Evolutionary conservation across 2,329 filamentous ascomycete species (phyloP).

Genomic region (Trichoderma aggressivum): DNA sequence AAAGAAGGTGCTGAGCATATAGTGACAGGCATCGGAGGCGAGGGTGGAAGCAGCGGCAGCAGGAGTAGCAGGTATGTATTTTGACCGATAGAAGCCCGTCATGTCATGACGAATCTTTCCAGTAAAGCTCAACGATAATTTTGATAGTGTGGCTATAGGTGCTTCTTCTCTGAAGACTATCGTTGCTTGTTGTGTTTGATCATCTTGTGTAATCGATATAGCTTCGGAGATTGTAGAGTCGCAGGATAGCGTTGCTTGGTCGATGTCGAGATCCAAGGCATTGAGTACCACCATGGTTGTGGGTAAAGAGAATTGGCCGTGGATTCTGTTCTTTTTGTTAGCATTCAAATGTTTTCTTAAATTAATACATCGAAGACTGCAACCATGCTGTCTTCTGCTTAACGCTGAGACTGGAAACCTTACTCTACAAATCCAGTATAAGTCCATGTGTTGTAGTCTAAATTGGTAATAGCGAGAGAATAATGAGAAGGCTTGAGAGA

Average conservation of each 20-base stretch:
- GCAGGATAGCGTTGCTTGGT: background rate
- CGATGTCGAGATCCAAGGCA: background rate
- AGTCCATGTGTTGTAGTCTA: background rate
- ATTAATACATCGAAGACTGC: background rate
- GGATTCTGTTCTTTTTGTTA: background rate
- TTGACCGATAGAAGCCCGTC: background rate
- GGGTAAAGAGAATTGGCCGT: background rate
- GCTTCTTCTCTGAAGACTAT: background rate
- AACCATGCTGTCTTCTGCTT: background rate
- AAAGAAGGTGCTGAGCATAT: background rate
- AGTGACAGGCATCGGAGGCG: background rate
- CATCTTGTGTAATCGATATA: background rate
- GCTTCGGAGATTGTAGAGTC: background rate
- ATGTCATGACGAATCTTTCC: background rate
- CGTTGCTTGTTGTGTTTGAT: background rate
- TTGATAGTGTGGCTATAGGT: background rate
- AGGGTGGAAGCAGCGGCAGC: background rate
- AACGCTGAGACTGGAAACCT: background rate
- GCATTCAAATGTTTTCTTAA: background rate
- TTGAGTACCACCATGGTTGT: background rate
- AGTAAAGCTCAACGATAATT: background rate
- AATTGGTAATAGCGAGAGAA: background rate
- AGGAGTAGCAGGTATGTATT: background rate
- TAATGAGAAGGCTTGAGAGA: background rate
- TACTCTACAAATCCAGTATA: background rate